Conservation (phyloP, 257 asterid species). For the Fraxinus pennsylvanica region DNA sequence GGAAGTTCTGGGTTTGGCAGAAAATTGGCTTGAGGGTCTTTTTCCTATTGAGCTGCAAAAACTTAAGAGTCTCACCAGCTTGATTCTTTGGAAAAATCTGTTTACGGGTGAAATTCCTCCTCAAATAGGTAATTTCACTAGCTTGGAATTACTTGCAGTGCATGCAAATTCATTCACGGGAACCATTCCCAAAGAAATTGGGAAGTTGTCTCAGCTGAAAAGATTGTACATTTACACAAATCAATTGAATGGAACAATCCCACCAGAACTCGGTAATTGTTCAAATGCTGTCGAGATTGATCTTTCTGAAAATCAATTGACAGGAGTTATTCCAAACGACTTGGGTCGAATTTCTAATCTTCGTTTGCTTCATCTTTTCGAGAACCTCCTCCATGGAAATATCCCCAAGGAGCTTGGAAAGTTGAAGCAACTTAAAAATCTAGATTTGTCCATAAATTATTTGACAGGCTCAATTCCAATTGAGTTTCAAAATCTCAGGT, state of each 20-base stretch:
- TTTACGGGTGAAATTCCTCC: slow-evolving; percentile 72
- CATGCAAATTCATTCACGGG: slow-evolving; percentile 65
- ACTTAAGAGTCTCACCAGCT: slow-evolving; percentile 46
- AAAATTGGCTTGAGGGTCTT: slow-evolving; percentile 61
- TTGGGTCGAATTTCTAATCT: slow-evolving; percentile 53
- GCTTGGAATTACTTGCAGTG: slow-evolving; percentile 66
- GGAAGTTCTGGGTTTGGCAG: slow-evolving; percentile 66
- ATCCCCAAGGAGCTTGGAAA: slow-evolving; percentile 64
- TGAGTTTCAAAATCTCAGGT: slow-evolving; percentile 57
- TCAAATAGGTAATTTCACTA: slow-evolving; percentile 67
- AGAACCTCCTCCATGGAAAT: slow-evolving; percentile 59
- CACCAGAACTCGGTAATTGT: slow-evolving; percentile 63
- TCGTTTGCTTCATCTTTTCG: slow-evolving; percentile 68
- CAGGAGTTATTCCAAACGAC: slow-evolving; percentile 57
- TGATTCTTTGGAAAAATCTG: slow-evolving; percentile 66
- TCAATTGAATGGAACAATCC: slow-evolving; percentile 70
- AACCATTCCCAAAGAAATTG: slow-evolving; percentile 61
- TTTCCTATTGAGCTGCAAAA: slow-evolving; percentile 65
- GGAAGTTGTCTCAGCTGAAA: slow-evolving; percentile 49
- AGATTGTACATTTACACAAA: slow-evolving; percentile 67
- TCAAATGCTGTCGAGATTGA: slow-evolving; percentile 65
- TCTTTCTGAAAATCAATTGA: slow-evolving; percentile 70
- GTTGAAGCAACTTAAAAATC: slow-evolving; percentile 47
- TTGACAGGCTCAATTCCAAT: slow-evolving; percentile 73
- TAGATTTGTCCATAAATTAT: slow-evolving; percentile 75